Percentiles rank a stretch among this genome's conserved stretches.
These are phyloP conservation scores for Ustilago nuda DNA, from an alignment of 1,284 basidiomycete species.

Conservation along the genomic window DNA sequence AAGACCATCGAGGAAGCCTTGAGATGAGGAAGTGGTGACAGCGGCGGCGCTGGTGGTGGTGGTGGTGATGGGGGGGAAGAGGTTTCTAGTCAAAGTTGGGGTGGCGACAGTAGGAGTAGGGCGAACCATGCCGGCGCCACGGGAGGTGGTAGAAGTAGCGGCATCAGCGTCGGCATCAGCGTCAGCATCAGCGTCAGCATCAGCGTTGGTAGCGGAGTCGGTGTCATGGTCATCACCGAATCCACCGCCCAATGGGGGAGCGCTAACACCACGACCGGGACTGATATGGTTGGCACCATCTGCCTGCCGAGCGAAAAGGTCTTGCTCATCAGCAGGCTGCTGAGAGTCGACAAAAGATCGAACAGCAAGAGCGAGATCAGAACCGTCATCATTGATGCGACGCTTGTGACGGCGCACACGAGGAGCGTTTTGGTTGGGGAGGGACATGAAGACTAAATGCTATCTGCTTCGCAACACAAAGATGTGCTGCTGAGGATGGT, in stretches of 20 bases:
- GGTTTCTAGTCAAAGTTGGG: slow-evolving; percentile 20
- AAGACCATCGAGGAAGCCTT: neutral
- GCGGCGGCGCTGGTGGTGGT: slow-evolving; percentile 5
- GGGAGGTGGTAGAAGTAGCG: slow-evolving; percentile 20
- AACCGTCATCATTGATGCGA: slow-evolving; percentile 49
- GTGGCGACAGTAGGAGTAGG: slow-evolving; percentile 20
- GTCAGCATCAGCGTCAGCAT: slow-evolving; percentile 1
- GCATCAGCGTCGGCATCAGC: slow-evolving; percentile 4
- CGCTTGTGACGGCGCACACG: slow-evolving; percentile 56
- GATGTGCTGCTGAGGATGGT: slow-evolving; percentile 6
- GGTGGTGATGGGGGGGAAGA: slow-evolving; percentile 20
- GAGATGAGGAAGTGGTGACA: slow-evolving; percentile 10
- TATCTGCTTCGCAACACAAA: neutral
- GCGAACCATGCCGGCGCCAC: slow-evolving; percentile 12
- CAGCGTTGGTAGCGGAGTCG: slow-evolving; percentile 1
- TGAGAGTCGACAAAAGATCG: slow-evolving; percentile 28
- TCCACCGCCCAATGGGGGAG: slow-evolving; percentile 27
- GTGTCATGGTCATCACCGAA: slow-evolving; percentile 3
- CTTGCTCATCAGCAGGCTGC: neutral
- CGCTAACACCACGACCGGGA: slow-evolving; percentile 10
- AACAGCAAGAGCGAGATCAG: slow-evolving; percentile 35
- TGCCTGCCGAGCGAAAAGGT: slow-evolving; percentile 34
- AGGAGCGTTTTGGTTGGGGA: slow-evolving; percentile 29
- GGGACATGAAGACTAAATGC: slow-evolving; percentile 17
- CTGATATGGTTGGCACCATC: slow-evolving; percentile 31